Base-by-base conservation (phyloP, 306 rosid species). In the Alnus glutinosa region DNA sequence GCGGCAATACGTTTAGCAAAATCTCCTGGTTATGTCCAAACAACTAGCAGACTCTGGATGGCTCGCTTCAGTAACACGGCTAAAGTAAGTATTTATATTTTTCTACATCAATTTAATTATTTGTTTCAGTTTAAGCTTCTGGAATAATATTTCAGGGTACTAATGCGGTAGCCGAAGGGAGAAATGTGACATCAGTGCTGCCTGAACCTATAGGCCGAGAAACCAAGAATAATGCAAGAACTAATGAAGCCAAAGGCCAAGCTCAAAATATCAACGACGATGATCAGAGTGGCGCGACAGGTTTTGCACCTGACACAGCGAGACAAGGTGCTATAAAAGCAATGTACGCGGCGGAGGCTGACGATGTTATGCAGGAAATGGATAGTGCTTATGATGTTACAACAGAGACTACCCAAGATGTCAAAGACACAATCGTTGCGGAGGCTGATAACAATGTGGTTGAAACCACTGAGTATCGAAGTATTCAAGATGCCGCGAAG, bases 381-480 rank as follows among this genome's bases (percentile, higher is more conserved):
- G 93, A 89, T 11, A 87, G 66, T 36, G 92, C 94, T 10, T 90
- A 82, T 84, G 91, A 89, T 51, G 83, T 87, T n/a, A 15, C 87
- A 19, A 83, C 84, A 50, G 82, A 86, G 7, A 78, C 62, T 0
- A 54, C 80, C 9, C 74, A 75, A 69, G 78, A 49, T 3, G 75
- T 87, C 1, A 49, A 52, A 15, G 89, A 87, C 71, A 85, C 89
- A 3, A 78, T 83, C 2, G 83, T 82, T 0, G 90, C 90, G 4
- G 88, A 82, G n/a, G 98, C 94, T 59, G 87, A 93, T 47, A 86
- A 76, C 50, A 85, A 84, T 55, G 81, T 91, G 70, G 78, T 91
- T 42, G 94, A 93, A 80, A 91, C 98, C 0, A 72, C 16, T 5
- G 98, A 93, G 77, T 91, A 84, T 5, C 84, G 94, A 81, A 71